Evolutionary conservation across 176 grass and related monocot genomes (phyloP), one percentile per base, ranked within the genome.

Genomic region (Carex pumila): DNA sequence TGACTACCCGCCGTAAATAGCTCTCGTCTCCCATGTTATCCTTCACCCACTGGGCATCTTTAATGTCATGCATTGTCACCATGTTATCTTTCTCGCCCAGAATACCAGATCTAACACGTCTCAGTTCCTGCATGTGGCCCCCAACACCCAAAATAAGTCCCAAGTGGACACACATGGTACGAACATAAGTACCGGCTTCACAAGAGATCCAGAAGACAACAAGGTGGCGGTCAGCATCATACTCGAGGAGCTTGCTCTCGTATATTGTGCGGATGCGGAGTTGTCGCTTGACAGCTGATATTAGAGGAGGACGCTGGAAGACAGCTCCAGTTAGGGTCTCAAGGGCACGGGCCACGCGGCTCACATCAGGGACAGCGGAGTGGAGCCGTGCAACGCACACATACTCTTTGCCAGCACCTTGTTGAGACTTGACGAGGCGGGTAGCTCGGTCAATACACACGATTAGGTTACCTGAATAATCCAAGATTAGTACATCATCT

Each of bases 61-160:
- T 89, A 53, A 98, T 88, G 85, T 98, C 95, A 47, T 98, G 95
- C 95, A 98, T 98, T 36, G 95, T 94, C 43, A 94, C 95, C 95
- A 98, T 98, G 80, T 98, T 98, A 60, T 98, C 95, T 87, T 73
- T 90, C 91, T 98, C 95, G 0, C 90, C 92, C 0, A 97, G 81
- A 15, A 97, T 97, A 15, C 94, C 92, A 0, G 92, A 97, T 4
- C 92, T 90, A 29, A 97, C 90, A 36, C 90, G 88, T 21, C 94
- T 90, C 78, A 97, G 89, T 84, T 97, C 94, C 85, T 97, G 94
- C 94, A 97, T 97, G 65, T 97, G 94, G 0, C 87, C 92, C 0
- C 94, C 94, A 0, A 97, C 92, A 0, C 94, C 94, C 3, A 97
- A 90, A 53, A 97, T 85, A 49, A 97, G 85, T 0, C 94, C 94